These are phyloP conservation scores for Fusarium sulawesiense DNA, from an alignment of 2,329 filamentous ascomycete species.

Conservation along the genomic window DNA sequence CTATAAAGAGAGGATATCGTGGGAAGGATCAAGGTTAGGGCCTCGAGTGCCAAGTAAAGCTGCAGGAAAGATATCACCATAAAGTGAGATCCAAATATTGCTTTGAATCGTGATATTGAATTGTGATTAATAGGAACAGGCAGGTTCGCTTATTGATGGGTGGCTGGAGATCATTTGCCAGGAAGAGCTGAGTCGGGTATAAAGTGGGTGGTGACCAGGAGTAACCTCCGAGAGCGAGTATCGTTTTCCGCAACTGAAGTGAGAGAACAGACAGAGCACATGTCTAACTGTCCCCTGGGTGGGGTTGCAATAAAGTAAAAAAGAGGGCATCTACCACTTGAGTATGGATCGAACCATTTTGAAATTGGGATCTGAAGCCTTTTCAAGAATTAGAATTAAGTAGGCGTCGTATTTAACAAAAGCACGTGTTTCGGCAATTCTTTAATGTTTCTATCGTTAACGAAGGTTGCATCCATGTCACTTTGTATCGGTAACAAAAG, in stretches of 20 bases:
- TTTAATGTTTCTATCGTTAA: background rate
- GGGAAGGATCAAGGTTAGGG: background rate
- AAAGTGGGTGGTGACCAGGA: slow-evolving; percentile 3
- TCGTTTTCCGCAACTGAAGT: background rate
- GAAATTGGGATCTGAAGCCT: background rate
- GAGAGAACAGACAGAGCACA: background rate
- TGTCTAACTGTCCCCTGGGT: background rate
- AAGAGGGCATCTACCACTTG: slow-evolving; percentile 4
- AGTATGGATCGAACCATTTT: slow-evolving; percentile 28
- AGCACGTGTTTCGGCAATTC: slow-evolving; percentile 25
- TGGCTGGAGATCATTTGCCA: slow-evolving; percentile 29
- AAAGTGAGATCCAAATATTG: background rate
- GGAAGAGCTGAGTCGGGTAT: slow-evolving; percentile 12
- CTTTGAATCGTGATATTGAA: background rate
- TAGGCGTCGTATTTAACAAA: background rate
- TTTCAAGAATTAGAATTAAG: background rate
- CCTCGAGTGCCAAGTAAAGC: background rate
- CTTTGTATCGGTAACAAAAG: background rate
- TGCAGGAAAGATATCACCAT: background rate
- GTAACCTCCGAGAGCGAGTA: slow-evolving; percentile 1
- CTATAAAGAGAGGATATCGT: slow-evolving; percentile 8
- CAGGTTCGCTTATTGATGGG: slow-evolving; percentile 4
- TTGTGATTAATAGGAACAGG: background rate
- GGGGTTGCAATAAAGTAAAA: background rate
- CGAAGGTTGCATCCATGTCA: background rate